Percentiles rank a stretch among this genome's conserved stretches.
phyloP scores from a whole-genome alignment of 2,329 filamentous ascomycete species.

The Calonectria naviculata region DNA sequence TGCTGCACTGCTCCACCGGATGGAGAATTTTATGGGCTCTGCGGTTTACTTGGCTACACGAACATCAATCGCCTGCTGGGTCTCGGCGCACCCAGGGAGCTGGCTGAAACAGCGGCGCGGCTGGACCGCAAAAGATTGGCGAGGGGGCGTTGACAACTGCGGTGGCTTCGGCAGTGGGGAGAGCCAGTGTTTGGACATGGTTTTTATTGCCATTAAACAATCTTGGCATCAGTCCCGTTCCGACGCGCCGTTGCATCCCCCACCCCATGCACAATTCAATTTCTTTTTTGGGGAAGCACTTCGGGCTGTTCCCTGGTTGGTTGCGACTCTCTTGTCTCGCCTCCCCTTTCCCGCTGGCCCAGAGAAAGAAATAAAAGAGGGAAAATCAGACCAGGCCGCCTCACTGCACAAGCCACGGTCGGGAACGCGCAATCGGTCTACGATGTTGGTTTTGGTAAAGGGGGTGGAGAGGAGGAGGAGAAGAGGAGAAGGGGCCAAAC shows the following conservation, averaged over 20 bases:
- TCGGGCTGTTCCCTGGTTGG: no score
- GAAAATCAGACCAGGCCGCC: not conserved
- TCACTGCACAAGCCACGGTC: not conserved
- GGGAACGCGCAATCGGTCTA: not conserved
- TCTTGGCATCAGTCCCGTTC: conserved; percentile 1
- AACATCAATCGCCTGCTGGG: no score
- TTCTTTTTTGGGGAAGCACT: no score
- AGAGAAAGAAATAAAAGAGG: no score
- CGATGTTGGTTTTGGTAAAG: not conserved
- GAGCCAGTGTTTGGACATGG: not conserved
- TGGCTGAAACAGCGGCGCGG: not conserved
- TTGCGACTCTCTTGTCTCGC: no score
- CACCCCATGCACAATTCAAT: no score
- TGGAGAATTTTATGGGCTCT: no score
- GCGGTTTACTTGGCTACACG: no score
- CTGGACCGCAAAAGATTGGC: not conserved
- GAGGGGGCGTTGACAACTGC: not conserved
- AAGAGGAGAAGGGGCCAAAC: no score
- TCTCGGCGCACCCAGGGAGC: no score
- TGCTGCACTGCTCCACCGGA: not conserved
- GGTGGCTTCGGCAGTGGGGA: not conserved
- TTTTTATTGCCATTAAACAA: not conserved
- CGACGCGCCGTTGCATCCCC: not conserved
- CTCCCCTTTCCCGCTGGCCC: no score
- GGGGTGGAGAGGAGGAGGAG: no score